Base-by-base conservation (phyloP, 257 asterid genomes). In the Nicotiana obtusifolia region DNA sequence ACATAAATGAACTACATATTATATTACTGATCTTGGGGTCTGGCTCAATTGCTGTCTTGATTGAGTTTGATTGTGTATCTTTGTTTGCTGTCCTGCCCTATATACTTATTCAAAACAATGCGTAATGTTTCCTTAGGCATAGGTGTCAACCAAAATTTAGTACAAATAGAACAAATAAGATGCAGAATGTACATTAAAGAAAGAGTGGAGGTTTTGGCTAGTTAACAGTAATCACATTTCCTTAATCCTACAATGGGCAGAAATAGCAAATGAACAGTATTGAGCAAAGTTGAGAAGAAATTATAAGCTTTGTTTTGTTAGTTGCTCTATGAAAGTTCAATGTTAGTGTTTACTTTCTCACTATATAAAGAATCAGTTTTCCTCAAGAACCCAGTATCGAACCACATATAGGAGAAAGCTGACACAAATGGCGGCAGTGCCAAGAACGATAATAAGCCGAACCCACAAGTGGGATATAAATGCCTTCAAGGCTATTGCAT, bases 381-480 rank as follows among this genome's bases (percentile, higher is more conserved):
- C 89, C 31, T 86, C 90, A 82, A 64, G 35, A 31, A 91, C 65
- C 94, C 92, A 88, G 54, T 86, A 14, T 35, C 69, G 84, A 49
- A 84, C 80, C 26, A 82, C 84, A 81, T 86, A 83, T 52, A 78
- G 15, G 52, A 90, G 16, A 87, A 90, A 89, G 20, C 86, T 84
- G 52, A 82, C 62, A 82, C 85, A 76, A 53, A 83, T 78, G 26
- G 59, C 89, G 22, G 82, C 59, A 8, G 91, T 83, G 77, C 91
- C 90, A 11, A 87, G 59, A 85, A 81, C 64, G 16, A 91, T 82
- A n/a, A 87, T 2, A 77, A 87, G 80, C 85, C 91, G 89, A 80
- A 85, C 89, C 93, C 90, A 87, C 80, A 91, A 10, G 19, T 24
- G 64, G 22, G 96, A 85, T 11, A 57, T 19, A 83, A 88, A 95